Conservation (phyloP, 2,329 filamentous ascomycete genomes). For the Metarhizium sp. region DNA sequence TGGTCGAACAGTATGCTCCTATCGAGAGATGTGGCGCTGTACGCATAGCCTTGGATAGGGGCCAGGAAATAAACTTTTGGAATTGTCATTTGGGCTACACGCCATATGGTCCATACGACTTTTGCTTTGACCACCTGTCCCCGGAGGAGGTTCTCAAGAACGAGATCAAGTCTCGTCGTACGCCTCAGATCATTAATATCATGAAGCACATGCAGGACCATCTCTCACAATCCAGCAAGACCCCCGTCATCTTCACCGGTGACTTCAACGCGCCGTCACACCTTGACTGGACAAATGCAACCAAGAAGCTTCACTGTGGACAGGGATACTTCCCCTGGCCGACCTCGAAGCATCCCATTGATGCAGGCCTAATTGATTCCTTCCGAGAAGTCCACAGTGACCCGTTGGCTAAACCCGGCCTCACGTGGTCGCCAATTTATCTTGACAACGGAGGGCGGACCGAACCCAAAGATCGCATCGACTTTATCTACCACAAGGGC, state of each 20-base stretch:
- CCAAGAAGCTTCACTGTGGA: conserved; percentile 25
- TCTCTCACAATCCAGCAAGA: conserved; percentile 18
- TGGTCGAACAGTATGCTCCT: conserved; percentile 16
- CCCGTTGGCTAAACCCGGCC: conserved; percentile 21
- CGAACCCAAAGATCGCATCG: conserved; percentile 32
- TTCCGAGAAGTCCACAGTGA: conserved; percentile 27
- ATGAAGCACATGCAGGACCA: conserved; percentile 22
- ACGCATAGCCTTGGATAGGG: conserved; percentile 23
- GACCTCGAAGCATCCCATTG: conserved; percentile 23
- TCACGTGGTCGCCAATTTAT: conserved; percentile 32
- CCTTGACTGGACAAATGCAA: conserved; percentile 28
- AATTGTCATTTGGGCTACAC: conserved; percentile 25
- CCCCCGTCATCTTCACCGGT: conserved; percentile 28
- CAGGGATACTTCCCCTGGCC: conserved; percentile 27
- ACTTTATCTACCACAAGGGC: conserved; percentile 32
- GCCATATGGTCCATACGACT: conserved; percentile 34
- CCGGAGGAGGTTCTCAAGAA: conserved; percentile 22
- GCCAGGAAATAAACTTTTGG: conserved; percentile 23
- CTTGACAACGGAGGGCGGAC: conserved; percentile 19
- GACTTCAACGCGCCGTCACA: conserved; percentile 36
- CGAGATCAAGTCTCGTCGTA: conserved; percentile 27
- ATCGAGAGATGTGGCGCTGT: conserved; percentile 20
- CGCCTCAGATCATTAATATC: conserved; percentile 26
- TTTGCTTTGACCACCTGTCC: conserved; percentile 27
- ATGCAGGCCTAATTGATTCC: conserved; percentile 29